Evolutionary conservation across 805 yeast species (phyloP).

Genomic region (Barnettozyma pratensis): DNA sequence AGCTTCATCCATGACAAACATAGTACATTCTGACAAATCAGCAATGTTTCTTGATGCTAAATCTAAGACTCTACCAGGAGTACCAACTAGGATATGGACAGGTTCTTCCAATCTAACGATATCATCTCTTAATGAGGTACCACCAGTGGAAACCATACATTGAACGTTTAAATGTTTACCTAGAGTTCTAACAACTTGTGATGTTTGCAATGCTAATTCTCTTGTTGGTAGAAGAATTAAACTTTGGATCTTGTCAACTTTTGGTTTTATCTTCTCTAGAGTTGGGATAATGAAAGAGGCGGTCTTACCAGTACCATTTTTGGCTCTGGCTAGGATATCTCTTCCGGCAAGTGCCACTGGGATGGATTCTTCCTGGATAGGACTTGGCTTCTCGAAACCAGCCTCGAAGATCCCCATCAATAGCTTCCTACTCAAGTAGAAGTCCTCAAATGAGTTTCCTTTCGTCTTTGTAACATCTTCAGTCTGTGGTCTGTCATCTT

Average conservation of each 20-base stretch:
- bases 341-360: conserved; percentile 95
- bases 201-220: conserved; percentile 95
- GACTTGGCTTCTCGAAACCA: conserved; percentile 96
- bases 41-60: conserved; percentile 85
- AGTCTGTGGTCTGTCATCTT: conserved; percentile 93
- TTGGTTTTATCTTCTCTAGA: conserved; percentile 82
- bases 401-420: conserved; percentile 99
- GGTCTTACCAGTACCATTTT: conserved; percentile 98
- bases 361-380: conserved; percentile 95
- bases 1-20: conserved; percentile 98
- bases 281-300: conserved; percentile 96
- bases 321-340: conserved; percentile 95
- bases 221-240: conserved; percentile 94
- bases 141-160: conserved; percentile 98
- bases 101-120: conserved; percentile 88
- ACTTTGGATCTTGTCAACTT: conserved; percentile 80
- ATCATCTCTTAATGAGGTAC: conserved; percentile 91
- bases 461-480: conserved; percentile 91
- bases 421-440: conserved; percentile 84
- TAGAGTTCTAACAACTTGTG: conserved; percentile 92
- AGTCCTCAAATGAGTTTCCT: conserved; percentile 89
- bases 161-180: conserved; percentile 90
- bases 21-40: conserved; percentile 77
- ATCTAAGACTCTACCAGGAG: conserved; percentile 96
- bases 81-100: conserved; percentile 92